Evolutionary conservation across 352 stramenopile genomes (phyloP).

Genomic region (Pythium diclinum): DNA sequence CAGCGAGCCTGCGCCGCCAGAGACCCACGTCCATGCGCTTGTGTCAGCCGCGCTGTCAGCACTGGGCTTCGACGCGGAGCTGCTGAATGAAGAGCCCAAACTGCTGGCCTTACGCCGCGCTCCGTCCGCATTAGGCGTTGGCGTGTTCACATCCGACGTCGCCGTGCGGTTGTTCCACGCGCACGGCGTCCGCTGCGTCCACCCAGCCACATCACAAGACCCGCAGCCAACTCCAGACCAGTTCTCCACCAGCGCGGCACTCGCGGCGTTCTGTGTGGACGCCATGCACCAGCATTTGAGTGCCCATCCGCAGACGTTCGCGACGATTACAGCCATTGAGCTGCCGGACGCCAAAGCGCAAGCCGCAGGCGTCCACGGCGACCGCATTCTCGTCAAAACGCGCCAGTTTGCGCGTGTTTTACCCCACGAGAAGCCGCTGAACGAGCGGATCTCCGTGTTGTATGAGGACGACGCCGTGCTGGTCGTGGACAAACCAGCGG

Average conservation of each 20-base stretch:
- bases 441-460: conserved; percentile 35
- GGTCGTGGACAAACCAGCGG: conserved; percentile 59
- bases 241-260: conserved; percentile 28
- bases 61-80: not conserved
- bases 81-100: not conserved
- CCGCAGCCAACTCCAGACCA: conserved; percentile 2
- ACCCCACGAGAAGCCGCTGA: conserved; percentile 1
- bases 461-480: conserved; percentile 52
- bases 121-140: not conserved
- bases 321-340: conserved; percentile 32
- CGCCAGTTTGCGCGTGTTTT: conserved; percentile 34
- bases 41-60: not conserved
- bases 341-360: conserved; percentile 25
- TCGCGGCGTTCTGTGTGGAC: conserved; percentile 33
- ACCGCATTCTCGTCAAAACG: conserved; percentile 48
- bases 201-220: not conserved
- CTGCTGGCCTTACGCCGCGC: not conserved
- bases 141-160: conserved; percentile 13
- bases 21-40: not conserved
- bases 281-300: conserved; percentile 28
- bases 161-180: conserved; percentile 25
- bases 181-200: conserved; percentile 5
- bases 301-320: conserved; percentile 12
- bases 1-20: not conserved
- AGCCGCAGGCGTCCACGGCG: conserved; percentile 25